Conservation (phyloP, 306 rosid species). For the Ochetophila trinervis region DNA sequence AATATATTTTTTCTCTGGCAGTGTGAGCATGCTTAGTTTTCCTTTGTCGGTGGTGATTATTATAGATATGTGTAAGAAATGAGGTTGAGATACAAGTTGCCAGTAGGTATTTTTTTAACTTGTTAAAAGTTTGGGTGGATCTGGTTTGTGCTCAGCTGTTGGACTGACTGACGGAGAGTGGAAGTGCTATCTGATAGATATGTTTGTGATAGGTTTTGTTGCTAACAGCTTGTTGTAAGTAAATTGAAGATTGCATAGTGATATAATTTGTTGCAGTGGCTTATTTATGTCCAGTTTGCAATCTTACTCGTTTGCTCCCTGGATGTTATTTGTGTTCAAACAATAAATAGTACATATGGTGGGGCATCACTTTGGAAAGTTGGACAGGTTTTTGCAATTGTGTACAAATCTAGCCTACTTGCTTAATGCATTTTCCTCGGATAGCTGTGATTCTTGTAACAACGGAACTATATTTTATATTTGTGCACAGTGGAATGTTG, state of each 20-base stretch:
- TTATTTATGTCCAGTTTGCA: neutral
- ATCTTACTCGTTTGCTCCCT: neutral
- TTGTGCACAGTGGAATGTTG: neutral
- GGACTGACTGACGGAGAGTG: slow-evolving; percentile 54
- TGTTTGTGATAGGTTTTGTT: slow-evolving; percentile 38
- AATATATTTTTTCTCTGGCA: slow-evolving; percentile 59
- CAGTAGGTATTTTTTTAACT: slow-evolving; percentile 43
- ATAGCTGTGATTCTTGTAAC: neutral
- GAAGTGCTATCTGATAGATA: slow-evolving; percentile 45
- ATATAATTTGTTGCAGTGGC: slow-evolving; percentile 16
- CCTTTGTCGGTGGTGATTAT: slow-evolving; percentile 39
- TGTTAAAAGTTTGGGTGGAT: slow-evolving; percentile 39
- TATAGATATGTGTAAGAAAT: slow-evolving; percentile 59
- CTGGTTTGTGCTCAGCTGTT: slow-evolving; percentile 84
- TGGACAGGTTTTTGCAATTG: neutral
- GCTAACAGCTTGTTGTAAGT: slow-evolving; percentile 70
- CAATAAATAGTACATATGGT: neutral
- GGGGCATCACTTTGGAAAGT: neutral
- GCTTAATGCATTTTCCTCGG: neutral
- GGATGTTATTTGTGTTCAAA: neutral
- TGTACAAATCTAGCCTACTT: neutral
- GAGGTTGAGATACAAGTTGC: slow-evolving; percentile 59
- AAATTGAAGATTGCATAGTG: slow-evolving; percentile 38
- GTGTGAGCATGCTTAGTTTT: slow-evolving; percentile 75
- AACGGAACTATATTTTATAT: neutral